Conservation (phyloP, 2,329 filamentous ascomycete species). For the Cladosporium sp. region DNA sequence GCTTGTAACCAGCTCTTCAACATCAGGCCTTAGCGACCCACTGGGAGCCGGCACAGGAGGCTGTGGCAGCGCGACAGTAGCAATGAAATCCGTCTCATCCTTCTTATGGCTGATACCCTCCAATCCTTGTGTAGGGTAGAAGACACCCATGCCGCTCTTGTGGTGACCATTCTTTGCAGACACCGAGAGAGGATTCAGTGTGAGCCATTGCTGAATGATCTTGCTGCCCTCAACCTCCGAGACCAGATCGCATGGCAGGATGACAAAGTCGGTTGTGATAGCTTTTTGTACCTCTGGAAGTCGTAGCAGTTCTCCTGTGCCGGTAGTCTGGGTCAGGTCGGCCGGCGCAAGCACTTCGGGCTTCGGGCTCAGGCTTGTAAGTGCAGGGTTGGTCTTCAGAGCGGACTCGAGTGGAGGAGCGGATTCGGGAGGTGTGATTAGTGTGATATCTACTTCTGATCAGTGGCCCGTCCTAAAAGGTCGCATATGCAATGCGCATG, state of each 20-base stretch:
- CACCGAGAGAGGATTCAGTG: slow-evolving; percentile 51
- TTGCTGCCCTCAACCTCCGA: slow-evolving; percentile 82
- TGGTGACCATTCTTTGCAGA: slow-evolving; percentile 56
- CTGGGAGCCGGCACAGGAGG: slow-evolving; percentile 56
- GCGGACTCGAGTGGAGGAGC: slow-evolving; percentile 64
- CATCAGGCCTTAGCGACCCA: slow-evolving; percentile 61
- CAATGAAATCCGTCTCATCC: slow-evolving; percentile 90
- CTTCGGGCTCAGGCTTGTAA: slow-evolving; percentile 67
- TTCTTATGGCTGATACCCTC: slow-evolving; percentile 71
- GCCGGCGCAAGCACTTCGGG: slow-evolving; percentile 73
- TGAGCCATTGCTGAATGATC: slow-evolving; percentile 88
- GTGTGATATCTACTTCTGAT: slow-evolving; percentile 45
- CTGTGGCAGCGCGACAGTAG: slow-evolving; percentile 63
- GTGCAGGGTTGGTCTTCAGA: slow-evolving; percentile 71
- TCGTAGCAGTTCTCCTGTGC: slow-evolving; percentile 83
- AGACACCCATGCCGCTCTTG: slow-evolving; percentile 81
- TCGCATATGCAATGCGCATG: background rate
- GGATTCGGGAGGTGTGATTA: slow-evolving; percentile 56
- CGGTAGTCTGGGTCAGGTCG: slow-evolving; percentile 75
- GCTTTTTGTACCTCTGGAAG: slow-evolving; percentile 75
- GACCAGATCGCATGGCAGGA: slow-evolving; percentile 89
- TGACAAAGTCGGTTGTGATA: slow-evolving; percentile 80
- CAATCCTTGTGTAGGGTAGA: slow-evolving; percentile 75
- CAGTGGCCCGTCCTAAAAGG: background rate
- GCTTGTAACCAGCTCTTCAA: slow-evolving; percentile 78